These are phyloP conservation scores for Guyanaporus albipodus DNA, from an alignment of 768 basidiomycete genomes.

Conservation along the genomic window DNA sequence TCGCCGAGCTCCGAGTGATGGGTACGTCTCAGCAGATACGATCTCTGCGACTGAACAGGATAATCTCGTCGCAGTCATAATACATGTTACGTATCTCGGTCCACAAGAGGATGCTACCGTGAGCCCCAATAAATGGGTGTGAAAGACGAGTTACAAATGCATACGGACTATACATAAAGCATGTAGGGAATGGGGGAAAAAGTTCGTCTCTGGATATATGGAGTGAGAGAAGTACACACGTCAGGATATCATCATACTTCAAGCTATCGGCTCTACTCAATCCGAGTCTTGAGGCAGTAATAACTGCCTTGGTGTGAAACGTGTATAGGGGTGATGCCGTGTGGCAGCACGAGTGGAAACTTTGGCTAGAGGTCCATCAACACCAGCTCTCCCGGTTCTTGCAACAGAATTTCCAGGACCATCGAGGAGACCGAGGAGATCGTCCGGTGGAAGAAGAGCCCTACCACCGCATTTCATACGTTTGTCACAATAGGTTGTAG, in stretches of 20 bases:
- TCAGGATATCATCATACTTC: not conserved
- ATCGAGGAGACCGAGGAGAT: slow-evolving; percentile 1
- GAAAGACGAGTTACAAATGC: no score
- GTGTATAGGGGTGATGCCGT: slow-evolving; percentile 20
- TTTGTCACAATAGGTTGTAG: slow-evolving; percentile 3
- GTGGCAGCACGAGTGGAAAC: not conserved
- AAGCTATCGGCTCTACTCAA: not conserved
- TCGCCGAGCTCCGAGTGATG: not conserved
- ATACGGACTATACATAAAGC: not conserved
- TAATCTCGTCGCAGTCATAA: slow-evolving; percentile 1
- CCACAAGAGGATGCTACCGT: not conserved
- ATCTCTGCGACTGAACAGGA: not conserved
- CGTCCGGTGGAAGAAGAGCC: slow-evolving; percentile 18
- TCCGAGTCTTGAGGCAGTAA: slow-evolving; percentile 17
- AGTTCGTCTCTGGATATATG: no score
- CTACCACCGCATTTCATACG: slow-evolving; percentile 4
- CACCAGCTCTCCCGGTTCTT: slow-evolving; percentile 1
- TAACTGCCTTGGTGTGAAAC: slow-evolving; percentile 13
- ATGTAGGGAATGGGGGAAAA: not conserved
- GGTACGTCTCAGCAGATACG: not conserved
- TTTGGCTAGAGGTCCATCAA: slow-evolving; percentile 19
- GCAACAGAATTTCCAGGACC: not conserved
- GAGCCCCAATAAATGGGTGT: not conserved
- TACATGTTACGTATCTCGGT: not conserved
- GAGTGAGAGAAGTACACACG: no score